phyloP scores from a whole-genome alignment of 257 asterid species.

The Salvia miltiorrhiza region DNA sequence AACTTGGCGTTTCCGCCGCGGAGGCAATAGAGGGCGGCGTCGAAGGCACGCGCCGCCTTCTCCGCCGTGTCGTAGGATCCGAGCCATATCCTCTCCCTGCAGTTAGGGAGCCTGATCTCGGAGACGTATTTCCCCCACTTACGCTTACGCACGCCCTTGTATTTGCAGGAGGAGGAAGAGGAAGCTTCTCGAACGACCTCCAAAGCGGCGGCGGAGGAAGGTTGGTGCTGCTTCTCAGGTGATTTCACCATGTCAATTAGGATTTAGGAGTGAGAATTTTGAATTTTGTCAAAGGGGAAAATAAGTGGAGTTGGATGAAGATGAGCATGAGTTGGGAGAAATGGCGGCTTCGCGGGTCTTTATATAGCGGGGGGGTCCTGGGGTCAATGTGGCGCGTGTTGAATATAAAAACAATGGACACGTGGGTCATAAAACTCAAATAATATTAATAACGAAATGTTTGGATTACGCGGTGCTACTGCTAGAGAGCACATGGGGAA shows the following conservation, averaged over 20 bases:
- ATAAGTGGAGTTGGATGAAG: background rate
- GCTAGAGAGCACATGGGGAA: slow-evolving; percentile 19
- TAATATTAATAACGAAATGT: background rate
- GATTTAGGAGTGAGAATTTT: background rate
- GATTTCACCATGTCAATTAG: slow-evolving; percentile 47
- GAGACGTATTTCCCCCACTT: slow-evolving; percentile 82
- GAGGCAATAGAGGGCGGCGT: slow-evolving; percentile 63
- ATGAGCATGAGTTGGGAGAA: background rate
- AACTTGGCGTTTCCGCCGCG: slow-evolving; percentile 62
- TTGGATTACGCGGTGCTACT: slow-evolving; percentile 37
- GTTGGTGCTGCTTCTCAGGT: background rate
- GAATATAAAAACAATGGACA: slow-evolving; percentile 4
- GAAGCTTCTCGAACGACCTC: slow-evolving; percentile 6
- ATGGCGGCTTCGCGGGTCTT: slow-evolving; percentile 50
- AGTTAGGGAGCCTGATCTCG: slow-evolving; percentile 67
- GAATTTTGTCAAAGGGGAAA: no score
- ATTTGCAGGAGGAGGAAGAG: slow-evolving; percentile 33
- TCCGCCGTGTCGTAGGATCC: slow-evolving; percentile 69
- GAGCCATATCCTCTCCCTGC: slow-evolving; percentile 71
- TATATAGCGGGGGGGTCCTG: slow-evolving; percentile 26
- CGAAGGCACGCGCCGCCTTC: slow-evolving; percentile 78
- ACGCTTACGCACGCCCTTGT: slow-evolving; percentile 65
- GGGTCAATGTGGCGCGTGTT: slow-evolving; percentile 22
- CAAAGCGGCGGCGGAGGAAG: background rate
- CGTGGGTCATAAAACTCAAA: slow-evolving; percentile 17